phyloP scores from a whole-genome alignment of 1,139 yeast genomes.

The Pichia norvegensis region DNA sequence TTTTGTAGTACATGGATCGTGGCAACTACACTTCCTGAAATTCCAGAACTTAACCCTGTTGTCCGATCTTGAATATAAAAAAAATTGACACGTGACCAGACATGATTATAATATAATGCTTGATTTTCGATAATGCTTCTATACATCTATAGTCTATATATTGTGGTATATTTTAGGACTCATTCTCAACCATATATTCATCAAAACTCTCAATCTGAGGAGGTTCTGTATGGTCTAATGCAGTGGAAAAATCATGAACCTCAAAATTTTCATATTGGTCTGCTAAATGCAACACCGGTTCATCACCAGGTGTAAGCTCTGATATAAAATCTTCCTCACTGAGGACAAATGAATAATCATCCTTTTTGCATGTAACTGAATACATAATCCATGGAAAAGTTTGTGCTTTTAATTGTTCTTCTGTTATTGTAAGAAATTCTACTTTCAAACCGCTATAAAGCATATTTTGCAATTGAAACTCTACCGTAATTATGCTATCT shows the following conservation, averaged over 20 bases:
- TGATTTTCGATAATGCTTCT: no score
- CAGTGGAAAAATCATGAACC: constrained; percentile 8
- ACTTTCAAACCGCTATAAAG: constrained; percentile 68
- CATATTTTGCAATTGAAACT: constrained; percentile 60
- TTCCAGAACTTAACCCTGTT: not conserved
- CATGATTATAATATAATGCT: not conserved
- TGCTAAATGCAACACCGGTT: not conserved
- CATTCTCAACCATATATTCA: constrained; percentile 2
- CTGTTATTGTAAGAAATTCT: constrained; percentile 62
- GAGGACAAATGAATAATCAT: constrained; percentile 24
- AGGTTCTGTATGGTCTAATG: constrained; percentile 5
- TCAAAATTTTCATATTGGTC: constrained; percentile 1
- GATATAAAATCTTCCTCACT: constrained; percentile 14
- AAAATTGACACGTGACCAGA: not conserved
- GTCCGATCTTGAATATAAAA: no score
- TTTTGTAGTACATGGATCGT: not conserved
- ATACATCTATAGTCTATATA: no score
- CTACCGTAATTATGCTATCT: constrained; percentile 46
- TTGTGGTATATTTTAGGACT: not conserved
- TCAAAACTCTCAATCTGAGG: not conserved
- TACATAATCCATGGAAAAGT: constrained; percentile 81
- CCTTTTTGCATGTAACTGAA: constrained; percentile 32
- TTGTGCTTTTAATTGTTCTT: constrained; percentile 60
- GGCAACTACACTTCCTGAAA: not conserved
- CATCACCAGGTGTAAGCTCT: constrained; percentile 6